phyloP scores from a whole-genome alignment of 2,329 filamentous ascomycete genomes.

The Tolypocladium nubicola region DNA sequence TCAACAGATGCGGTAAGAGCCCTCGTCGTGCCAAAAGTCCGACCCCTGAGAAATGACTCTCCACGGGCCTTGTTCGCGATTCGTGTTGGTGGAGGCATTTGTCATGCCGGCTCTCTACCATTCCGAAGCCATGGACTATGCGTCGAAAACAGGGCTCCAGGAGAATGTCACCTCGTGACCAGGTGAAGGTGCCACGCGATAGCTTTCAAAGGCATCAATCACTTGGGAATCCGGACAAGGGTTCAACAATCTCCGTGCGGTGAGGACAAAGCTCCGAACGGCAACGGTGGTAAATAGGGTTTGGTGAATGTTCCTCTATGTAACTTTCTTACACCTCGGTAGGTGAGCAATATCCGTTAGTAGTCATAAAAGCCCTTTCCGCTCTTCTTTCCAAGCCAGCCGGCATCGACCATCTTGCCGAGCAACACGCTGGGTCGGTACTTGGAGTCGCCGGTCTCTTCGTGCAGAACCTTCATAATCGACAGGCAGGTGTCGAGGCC shows the following conservation, averaged over 20 bases:
- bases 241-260: not conserved
- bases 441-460: constrained; percentile 90
- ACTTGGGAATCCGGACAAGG: not conserved
- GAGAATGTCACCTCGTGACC: not conserved
- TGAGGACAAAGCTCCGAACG: not conserved
- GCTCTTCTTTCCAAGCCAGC: constrained; percentile 95
- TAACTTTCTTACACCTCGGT: not conserved
- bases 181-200: not conserved
- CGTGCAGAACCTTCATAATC: constrained; percentile 92
- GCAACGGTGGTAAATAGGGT: no score
- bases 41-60: no score
- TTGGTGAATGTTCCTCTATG: not conserved
- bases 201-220: not conserved
- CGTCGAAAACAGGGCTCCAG: not conserved
- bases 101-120: not conserved
- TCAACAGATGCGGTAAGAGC: not conserved
- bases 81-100: not conserved
- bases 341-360: constrained; percentile 21
- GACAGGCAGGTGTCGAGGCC: constrained; percentile 91
- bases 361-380: constrained; percentile 96
- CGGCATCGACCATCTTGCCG: constrained; percentile 93
- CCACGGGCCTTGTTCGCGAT: not conserved
- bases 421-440: constrained; percentile 84
- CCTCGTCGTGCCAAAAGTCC: not conserved
- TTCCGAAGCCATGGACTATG: not conserved